A percentile compares a stretch with the other conserved stretches of the same genome.
These are phyloP conservation scores for Yueomyces sp. DNA, from an alignment of 1,139 yeast species.

Conservation along the genomic window DNA sequence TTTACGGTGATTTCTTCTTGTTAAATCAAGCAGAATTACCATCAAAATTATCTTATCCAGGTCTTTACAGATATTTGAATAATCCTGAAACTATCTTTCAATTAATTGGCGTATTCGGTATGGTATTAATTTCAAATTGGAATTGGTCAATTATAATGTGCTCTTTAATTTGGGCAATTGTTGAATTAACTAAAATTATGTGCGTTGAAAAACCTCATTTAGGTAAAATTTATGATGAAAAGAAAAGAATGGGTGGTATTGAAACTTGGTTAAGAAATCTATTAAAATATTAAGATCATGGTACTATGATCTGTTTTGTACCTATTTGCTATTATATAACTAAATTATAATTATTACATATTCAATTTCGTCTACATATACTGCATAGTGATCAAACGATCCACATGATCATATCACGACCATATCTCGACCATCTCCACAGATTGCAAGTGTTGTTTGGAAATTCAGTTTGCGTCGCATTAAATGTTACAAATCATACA, in stretches of 20 bases:
- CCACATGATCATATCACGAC: too few species aligned
- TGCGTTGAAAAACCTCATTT: slow-evolving; percentile 73
- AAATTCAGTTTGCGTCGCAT: too few species aligned
- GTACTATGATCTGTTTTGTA: too few species aligned
- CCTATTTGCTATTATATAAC: too few species aligned
- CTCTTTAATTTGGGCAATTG: slow-evolving; percentile 57
- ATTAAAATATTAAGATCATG: too few species aligned
- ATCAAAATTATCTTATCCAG: slow-evolving; percentile 55
- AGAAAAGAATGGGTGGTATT: slow-evolving; percentile 12
- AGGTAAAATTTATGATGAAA: slow-evolving; percentile 63
- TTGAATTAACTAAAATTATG: slow-evolving; percentile 54
- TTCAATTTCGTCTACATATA: too few species aligned
- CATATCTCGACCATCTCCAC: too few species aligned
- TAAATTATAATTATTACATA: too few species aligned
- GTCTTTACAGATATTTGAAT: slow-evolving; percentile 73
- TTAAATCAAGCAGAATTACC: slow-evolving; percentile 33
- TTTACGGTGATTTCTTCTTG: slow-evolving; percentile 76
- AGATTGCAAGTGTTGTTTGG: too few species aligned
- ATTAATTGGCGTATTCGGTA: slow-evolving; percentile 76
- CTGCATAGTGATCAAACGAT: too few species aligned
- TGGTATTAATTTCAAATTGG: slow-evolving; percentile 46
- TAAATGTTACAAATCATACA: too few species aligned
- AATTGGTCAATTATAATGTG: slow-evolving; percentile 42
- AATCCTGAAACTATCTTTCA: slow-evolving; percentile 80
- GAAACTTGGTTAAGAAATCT: too few species aligned